Evolutionary conservation across 202 grass and related monocot species (phyloP).

Genomic region (Zoysia matrella): DNA sequence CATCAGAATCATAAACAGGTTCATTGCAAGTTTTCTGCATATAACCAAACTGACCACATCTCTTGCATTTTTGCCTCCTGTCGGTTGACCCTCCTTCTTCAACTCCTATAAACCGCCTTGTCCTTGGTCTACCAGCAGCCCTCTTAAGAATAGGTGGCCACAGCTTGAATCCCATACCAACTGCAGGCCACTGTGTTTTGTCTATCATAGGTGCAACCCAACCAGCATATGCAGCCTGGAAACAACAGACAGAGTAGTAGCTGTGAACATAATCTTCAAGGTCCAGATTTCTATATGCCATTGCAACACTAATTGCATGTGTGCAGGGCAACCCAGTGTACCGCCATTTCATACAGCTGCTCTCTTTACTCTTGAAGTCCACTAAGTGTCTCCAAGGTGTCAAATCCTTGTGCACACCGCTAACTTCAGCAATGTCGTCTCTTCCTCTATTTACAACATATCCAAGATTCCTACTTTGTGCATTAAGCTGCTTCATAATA

Average conservation of each 20-base stretch:
- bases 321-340: not conserved
- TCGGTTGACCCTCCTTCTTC: not conserved
- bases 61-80: not conserved
- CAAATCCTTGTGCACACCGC: too few species aligned
- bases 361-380: not conserved
- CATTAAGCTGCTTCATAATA: not conserved
- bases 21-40: not conserved
- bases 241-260: not conserved
- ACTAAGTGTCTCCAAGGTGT: too few species aligned
- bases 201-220: too few species aligned
- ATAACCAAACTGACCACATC: not conserved
- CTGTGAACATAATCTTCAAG: not conserved
- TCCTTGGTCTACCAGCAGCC: not conserved
- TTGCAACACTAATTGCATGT: not conserved
- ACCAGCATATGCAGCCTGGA: not conserved
- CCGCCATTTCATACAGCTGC: not conserved
- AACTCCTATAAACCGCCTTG: not conserved
- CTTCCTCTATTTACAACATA: too few species aligned
- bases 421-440: too few species aligned
- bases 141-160: not conserved
- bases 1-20: too few species aligned
- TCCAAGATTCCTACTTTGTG: too few species aligned
- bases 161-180: not conserved
- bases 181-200: not conserved
- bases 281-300: too few species aligned